A percentile compares a stretch with the other conserved stretches of the same genome.
phyloP scores from a whole-genome alignment of 305 asterid genomes.

The Nicotiana rustica region DNA sequence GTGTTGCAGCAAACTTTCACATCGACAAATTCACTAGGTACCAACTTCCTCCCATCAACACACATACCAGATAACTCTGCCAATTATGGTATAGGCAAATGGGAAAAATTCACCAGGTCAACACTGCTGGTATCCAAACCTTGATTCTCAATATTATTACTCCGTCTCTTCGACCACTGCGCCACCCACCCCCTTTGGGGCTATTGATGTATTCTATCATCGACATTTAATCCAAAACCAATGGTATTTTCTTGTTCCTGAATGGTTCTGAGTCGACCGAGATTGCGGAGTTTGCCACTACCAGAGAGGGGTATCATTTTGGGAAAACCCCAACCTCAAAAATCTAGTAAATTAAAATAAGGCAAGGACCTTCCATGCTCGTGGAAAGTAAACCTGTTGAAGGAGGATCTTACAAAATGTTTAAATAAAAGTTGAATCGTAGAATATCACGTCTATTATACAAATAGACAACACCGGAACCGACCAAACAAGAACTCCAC shows the following conservation, averaged over 20 bases:
- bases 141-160: not conserved
- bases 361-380: not conserved
- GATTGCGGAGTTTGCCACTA: not conserved
- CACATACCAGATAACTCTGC: not conserved
- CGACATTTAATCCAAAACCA: no score
- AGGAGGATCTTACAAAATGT: not conserved
- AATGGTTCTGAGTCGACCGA: not conserved
- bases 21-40: not conserved
- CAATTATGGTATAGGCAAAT: not conserved
- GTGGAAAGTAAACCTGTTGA: not conserved
- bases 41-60: not conserved
- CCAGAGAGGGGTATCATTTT: not conserved
- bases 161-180: not conserved
- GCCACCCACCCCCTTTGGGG: not conserved
- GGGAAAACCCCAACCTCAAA: not conserved
- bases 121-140: not conserved
- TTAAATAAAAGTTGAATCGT: not conserved
- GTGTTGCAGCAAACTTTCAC: not conserved
- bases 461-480: not conserved
- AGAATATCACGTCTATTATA: not conserved
- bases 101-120: slow-evolving; percentile 14
- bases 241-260: no score
- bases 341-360: not conserved
- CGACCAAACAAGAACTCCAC: slow-evolving; percentile 1
- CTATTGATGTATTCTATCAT: not conserved